A percentile compares a stretch with the other conserved stretches of the same genome.
Evolutionary conservation across 495 filamentous ascomycete genomes (phyloP).

Genomic region (Umbilicaria muhlenbergii): DNA sequence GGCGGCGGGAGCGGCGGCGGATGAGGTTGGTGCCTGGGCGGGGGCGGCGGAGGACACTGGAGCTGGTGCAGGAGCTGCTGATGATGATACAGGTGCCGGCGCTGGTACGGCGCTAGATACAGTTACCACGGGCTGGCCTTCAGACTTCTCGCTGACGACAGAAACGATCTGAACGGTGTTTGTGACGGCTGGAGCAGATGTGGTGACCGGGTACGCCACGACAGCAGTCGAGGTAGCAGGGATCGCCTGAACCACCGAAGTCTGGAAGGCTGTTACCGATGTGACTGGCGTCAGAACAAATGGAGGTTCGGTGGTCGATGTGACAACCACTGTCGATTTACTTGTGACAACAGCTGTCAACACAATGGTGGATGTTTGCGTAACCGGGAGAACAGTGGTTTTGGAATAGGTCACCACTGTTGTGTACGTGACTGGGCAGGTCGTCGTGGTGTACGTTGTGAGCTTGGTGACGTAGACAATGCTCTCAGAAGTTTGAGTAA

Average conservation of each 20-base stretch:
- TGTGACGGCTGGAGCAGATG: too few species aligned
- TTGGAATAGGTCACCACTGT: neutral
- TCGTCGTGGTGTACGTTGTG: conserved; percentile 6
- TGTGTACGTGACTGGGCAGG: conserved; percentile 1
- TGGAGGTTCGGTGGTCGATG: too few species aligned
- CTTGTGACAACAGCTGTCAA: neutral
- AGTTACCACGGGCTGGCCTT: too few species aligned
- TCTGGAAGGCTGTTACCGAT: neutral
- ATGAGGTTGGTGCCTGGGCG: neutral
- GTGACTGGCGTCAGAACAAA: too few species aligned
- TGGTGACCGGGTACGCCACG: too few species aligned
- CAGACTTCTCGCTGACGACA: too few species aligned
- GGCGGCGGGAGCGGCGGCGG: neutral
- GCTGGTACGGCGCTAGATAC: too few species aligned
- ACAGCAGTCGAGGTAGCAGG: neutral
- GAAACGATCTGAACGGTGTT: too few species aligned
- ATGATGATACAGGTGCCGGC: too few species aligned
- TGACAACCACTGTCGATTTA: neutral
- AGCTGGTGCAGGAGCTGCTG: too few species aligned
- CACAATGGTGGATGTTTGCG: conserved; percentile 1
- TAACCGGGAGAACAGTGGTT: neutral
- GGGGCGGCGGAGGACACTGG: too few species aligned
- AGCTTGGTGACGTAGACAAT: neutral
- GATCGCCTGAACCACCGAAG: neutral
- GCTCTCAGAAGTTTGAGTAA: too few species aligned